These are phyloP conservation scores for Morella rubra DNA, from an alignment of 306 rosid genomes.

Conservation along the genomic window DNA sequence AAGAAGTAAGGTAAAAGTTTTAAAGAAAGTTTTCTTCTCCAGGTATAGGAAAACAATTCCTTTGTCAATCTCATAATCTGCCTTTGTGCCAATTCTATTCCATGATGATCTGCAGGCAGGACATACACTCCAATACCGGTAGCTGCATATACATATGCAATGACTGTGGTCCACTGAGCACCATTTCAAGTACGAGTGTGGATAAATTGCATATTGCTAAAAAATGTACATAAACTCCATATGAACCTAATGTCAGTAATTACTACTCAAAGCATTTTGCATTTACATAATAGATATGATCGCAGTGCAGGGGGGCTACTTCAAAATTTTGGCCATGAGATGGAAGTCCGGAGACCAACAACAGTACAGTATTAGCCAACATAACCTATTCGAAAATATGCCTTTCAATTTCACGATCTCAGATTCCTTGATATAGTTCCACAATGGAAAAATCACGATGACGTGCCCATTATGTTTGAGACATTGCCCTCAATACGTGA, in stretches of 20 bases:
- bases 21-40: background rate
- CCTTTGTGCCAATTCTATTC: background rate
- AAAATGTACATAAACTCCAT: too few relatives aligned
- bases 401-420: background rate
- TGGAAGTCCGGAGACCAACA: background rate
- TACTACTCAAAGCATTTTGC: background rate
- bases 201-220: background rate
- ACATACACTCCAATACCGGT: background rate
- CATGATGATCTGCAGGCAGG: background rate
- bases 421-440: background rate
- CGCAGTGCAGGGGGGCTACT: background rate
- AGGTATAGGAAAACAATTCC: background rate
- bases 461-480: constrained; percentile 5
- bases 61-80: constrained; percentile 5
- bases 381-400: background rate
- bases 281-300: background rate
- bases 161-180: constrained; percentile 15
- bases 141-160: background rate
- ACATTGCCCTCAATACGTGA: constrained; percentile 4
- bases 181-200: background rate
- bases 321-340: constrained; percentile 2
- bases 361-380: background rate
- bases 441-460: background rate
- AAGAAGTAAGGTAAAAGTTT: background rate
- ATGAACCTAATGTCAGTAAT: background rate